phyloP scores from a whole-genome alignment of 225 moss, liverwort and hornwort genomes.

The Antitrichia curtipendula region DNA sequence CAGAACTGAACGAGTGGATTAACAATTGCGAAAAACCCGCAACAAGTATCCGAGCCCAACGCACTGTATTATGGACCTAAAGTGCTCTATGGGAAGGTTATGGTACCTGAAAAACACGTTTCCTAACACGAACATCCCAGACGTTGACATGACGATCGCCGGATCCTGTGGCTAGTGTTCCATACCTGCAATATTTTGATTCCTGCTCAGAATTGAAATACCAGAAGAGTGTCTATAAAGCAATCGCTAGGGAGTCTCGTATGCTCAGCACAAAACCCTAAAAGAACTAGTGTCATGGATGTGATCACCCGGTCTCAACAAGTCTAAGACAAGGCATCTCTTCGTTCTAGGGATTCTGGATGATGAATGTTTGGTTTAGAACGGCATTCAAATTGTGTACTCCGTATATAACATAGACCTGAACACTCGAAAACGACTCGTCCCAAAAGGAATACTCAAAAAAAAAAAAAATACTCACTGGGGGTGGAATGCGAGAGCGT shows the following conservation, averaged over 20 bases:
- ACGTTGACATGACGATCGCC: slow-evolving; percentile 85
- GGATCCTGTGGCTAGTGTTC: slow-evolving; percentile 84
- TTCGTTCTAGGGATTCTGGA: background rate
- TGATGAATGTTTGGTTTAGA: background rate
- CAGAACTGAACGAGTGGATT: background rate
- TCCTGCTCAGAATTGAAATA: background rate
- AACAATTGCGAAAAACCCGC: background rate
- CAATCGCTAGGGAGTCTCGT: background rate
- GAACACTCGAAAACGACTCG: background rate
- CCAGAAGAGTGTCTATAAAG: background rate
- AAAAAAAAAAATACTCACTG: slow-evolving; percentile 29
- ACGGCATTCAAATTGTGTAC: background rate
- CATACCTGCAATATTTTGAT: slow-evolving; percentile 46
- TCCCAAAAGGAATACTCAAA: background rate
- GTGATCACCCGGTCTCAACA: background rate
- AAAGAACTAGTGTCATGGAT: background rate
- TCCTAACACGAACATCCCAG: slow-evolving; percentile 84
- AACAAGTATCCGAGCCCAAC: background rate
- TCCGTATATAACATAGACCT: background rate
- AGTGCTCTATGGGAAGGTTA: background rate
- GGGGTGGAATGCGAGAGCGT: slow-evolving; percentile 86
- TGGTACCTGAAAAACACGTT: slow-evolving; percentile 75
- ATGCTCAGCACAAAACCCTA: background rate
- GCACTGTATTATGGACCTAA: background rate
- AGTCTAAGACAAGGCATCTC: background rate